phyloP scores from a whole-genome alignment of 108 stramenopile genomes.

The Stephanodiscus triporus region DNA sequence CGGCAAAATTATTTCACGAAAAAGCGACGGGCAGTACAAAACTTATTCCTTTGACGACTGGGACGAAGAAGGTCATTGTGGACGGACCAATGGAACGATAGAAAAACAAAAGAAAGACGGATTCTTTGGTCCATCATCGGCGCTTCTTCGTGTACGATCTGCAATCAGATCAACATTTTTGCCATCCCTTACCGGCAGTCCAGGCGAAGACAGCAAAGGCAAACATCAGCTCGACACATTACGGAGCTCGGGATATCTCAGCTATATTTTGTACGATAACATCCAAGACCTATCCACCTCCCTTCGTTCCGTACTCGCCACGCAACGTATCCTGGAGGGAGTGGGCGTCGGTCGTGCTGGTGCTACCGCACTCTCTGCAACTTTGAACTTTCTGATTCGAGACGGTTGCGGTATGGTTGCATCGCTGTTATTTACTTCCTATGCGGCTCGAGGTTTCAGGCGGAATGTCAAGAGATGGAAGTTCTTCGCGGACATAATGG shows the following conservation, averaged over 20 bases:
- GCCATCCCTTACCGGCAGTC: conserved; percentile 27
- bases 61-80: not conserved
- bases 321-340: conserved; percentile 82
- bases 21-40: conserved; percentile 31
- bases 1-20: conserved; percentile 34
- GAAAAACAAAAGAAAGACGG: not conserved
- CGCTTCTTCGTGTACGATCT: conserved; percentile 22
- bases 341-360: conserved; percentile 80
- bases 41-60: conserved; percentile 23
- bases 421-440: conserved; percentile 73
- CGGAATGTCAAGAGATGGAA: conserved; percentile 82
- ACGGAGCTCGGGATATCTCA: conserved; percentile 56
- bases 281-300: conserved; percentile 81
- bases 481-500: conserved; percentile 79
- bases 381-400: conserved; percentile 79
- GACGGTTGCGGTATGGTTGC: conserved; percentile 86
- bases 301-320: conserved; percentile 76
- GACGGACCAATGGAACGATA: not conserved
- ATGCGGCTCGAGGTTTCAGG: conserved; percentile 64
- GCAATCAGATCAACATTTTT: conserved; percentile 63
- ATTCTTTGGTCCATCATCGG: not conserved
- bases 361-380: conserved; percentile 79
- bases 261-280: conserved; percentile 64
- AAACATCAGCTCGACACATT: conserved; percentile 10
- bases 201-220: not conserved